Conservation (phyloP, 2,329 filamentous ascomycete genomes). For the Hirsutella rhossiliensis region DNA sequence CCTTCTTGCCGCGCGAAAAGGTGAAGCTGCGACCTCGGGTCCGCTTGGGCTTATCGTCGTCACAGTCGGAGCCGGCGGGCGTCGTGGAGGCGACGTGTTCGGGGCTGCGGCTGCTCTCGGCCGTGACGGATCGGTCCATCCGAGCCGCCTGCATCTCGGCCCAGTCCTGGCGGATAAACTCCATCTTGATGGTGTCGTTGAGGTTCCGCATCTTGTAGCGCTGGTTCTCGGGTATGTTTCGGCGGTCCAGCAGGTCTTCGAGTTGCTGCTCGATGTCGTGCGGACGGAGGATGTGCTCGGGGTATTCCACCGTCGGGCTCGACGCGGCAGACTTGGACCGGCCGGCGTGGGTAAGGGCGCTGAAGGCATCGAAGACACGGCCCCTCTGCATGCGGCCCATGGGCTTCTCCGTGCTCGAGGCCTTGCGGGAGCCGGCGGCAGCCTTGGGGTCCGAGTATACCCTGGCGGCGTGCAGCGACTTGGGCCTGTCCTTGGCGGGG, state of each 20-base stretch:
- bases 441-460: slow-evolving; percentile 8
- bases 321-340: slow-evolving; percentile 22
- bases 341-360: slow-evolving; percentile 22
- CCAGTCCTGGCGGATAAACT: slow-evolving; percentile 87
- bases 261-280: slow-evolving; percentile 44
- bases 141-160: slow-evolving; percentile 48
- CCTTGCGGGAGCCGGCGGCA: slow-evolving; percentile 12
- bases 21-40: slow-evolving; percentile 52
- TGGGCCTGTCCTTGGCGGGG: slow-evolving; percentile 30
- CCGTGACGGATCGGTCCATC: slow-evolving; percentile 30
- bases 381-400: slow-evolving; percentile 27
- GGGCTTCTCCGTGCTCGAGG: slow-evolving; percentile 12
- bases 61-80: slow-evolving; percentile 25
- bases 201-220: slow-evolving; percentile 89
- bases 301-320: slow-evolving; percentile 17
- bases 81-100: slow-evolving; percentile 17
- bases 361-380: slow-evolving; percentile 25
- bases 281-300: slow-evolving; percentile 41
- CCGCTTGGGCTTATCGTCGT: slow-evolving; percentile 39
- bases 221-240: slow-evolving; percentile 90
- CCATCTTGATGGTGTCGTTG: slow-evolving; percentile 82
- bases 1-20: slow-evolving; percentile 51
- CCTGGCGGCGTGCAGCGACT: slow-evolving; percentile 32
- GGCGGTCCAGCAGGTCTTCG: slow-evolving; percentile 61
- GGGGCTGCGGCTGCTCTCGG: slow-evolving; percentile 25